A percentile compares a stretch with the other conserved stretches of the same genome.
Evolutionary conservation across 73 alveolate species (phyloP).

Genomic region (Urostyla sp.): DNA sequence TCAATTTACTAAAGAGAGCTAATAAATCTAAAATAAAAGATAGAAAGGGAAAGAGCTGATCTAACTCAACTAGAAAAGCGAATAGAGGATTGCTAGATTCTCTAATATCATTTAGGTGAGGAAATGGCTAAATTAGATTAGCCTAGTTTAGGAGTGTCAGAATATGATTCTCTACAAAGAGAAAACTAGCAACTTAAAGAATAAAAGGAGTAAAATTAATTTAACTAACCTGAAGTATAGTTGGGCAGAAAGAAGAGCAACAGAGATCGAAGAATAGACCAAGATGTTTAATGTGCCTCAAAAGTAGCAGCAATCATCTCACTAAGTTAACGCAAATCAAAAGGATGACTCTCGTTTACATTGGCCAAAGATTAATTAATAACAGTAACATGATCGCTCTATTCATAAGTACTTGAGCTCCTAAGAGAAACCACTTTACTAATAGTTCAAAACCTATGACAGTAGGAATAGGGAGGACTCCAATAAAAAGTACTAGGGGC

Average conservation of each 20-base stretch:
- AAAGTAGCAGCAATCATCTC: too few species aligned
- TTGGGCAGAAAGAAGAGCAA: slow-evolving; percentile 34
- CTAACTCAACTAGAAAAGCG: slow-evolving; percentile 14
- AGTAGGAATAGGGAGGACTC: too few species aligned
- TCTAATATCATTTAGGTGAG: not conserved
- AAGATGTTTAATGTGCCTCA: slow-evolving; percentile 33
- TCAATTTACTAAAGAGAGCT: too few species aligned
- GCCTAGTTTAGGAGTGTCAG: not conserved
- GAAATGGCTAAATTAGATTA: slow-evolving; percentile 4
- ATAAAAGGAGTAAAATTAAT: not conserved
- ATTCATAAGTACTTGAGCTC: too few species aligned
- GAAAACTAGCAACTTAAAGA: not conserved
- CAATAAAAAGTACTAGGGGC: too few species aligned
- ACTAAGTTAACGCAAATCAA: too few species aligned
- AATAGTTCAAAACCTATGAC: too few species aligned
- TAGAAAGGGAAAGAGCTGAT: slow-evolving; percentile 33
- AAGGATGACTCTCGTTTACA: too few species aligned
- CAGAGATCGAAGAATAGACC: slow-evolving; percentile 9
- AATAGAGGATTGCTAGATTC: slow-evolving; percentile 6
- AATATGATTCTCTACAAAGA: not conserved
- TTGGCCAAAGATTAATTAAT: too few species aligned
- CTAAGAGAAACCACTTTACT: too few species aligned
- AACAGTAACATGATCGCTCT: too few species aligned
- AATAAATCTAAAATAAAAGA: too few species aligned
- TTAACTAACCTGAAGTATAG: slow-evolving; percentile 2